Conservation (phyloP, 495 filamentous ascomycete genomes). For the Cladorrhinum samala region DNA sequence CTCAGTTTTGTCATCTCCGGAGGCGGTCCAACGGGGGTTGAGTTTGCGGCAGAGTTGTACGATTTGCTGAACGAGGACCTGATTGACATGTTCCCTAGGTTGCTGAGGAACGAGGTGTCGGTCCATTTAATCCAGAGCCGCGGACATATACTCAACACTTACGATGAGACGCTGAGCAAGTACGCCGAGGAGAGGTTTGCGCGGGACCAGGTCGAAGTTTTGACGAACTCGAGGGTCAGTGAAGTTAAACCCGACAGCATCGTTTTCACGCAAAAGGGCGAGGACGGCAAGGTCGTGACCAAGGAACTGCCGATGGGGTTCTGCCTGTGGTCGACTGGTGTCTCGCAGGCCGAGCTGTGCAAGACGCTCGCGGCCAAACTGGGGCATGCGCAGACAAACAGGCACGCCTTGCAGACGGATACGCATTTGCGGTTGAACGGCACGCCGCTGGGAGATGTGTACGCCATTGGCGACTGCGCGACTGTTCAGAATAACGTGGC, state of each 20-base stretch:
- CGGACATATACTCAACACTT: slow-evolving; percentile 94
- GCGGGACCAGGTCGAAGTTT: slow-evolving; percentile 81
- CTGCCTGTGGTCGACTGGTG: slow-evolving; percentile 97
- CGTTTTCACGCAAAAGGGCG: slow-evolving; percentile 73
- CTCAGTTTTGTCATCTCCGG: slow-evolving; percentile 93
- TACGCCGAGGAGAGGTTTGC: slow-evolving; percentile 90
- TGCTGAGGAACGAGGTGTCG: slow-evolving; percentile 92
- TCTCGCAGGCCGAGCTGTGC: slow-evolving; percentile 78
- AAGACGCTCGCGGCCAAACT: slow-evolving; percentile 66
- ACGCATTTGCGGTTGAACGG: slow-evolving; percentile 88
- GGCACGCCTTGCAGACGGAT: slow-evolving; percentile 91
- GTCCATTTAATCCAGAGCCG: slow-evolving; percentile 95
- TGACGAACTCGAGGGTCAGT: slow-evolving; percentile 87
- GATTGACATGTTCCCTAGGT: slow-evolving; percentile 71
- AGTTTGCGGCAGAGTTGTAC: slow-evolving; percentile 94
- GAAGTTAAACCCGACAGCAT: slow-evolving; percentile 80
- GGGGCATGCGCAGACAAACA: slow-evolving; percentile 71
- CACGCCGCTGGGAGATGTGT: slow-evolving; percentile 89
- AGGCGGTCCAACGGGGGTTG: slow-evolving; percentile 93
- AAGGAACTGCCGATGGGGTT: slow-evolving; percentile 97
- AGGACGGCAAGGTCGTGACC: slow-evolving; percentile 63
- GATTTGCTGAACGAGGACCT: slow-evolving; percentile 97
- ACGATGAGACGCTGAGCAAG: slow-evolving; percentile 87
- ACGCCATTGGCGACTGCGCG: slow-evolving; percentile 93
- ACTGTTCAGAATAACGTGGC: slow-evolving; percentile 96